phyloP scores from a whole-genome alignment of 306 rosid genomes.

The Leucaena leucocephala region DNA sequence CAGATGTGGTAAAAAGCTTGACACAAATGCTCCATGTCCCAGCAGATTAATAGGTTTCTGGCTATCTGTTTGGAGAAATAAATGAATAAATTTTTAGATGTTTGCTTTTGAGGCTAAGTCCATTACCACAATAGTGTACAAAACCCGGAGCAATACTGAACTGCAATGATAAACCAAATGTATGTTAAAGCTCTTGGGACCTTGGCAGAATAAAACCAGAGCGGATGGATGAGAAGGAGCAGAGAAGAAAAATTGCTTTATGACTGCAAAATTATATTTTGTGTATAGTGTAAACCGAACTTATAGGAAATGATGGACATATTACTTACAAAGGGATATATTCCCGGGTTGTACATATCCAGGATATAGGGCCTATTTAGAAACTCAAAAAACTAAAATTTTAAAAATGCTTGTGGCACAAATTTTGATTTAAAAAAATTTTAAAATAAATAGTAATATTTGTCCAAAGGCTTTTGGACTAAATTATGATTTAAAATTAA shows the following conservation, averaged over 20 bases:
- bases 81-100: neutral
- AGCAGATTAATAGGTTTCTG: neutral
- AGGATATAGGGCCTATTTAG: too few relatives aligned
- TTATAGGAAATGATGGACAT: constrained; percentile 29
- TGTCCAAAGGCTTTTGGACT: too few relatives aligned
- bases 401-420: too few relatives aligned
- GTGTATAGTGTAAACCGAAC: neutral
- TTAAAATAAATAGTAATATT: too few relatives aligned
- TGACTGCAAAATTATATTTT: neutral
- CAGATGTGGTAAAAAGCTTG: neutral
- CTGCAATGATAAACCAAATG: neutral
- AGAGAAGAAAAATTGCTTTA: constrained; percentile 7
- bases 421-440: too few relatives aligned
- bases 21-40: neutral
- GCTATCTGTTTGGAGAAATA: neutral
- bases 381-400: too few relatives aligned
- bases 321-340: constrained; percentile 83
- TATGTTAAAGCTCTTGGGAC: neutral
- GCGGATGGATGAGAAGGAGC: constrained; percentile 8
- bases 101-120: neutral
- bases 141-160: neutral
- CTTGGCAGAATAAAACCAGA: constrained; percentile 10
- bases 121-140: neutral
- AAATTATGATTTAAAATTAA: too few relatives aligned
- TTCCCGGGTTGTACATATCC: constrained; percentile 89